Base-by-base conservation (phyloP, 1,284 basidiomycete species). In the Cutaneotrichosporon cutaneum region DNA sequence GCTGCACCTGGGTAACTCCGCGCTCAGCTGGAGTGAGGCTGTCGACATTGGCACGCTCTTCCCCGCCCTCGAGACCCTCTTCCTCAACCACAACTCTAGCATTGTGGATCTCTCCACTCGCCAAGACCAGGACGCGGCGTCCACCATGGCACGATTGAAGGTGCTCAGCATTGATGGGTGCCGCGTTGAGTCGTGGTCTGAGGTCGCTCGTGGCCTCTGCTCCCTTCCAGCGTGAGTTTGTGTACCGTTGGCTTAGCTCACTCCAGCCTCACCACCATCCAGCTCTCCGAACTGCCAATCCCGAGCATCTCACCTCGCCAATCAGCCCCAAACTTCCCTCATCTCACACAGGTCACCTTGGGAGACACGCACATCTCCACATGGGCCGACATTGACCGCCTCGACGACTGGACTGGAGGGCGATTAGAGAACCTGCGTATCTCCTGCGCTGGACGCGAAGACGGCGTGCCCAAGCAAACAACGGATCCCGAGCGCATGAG, bases 141-240 rank as follows among this genome's bases (percentile, higher is more conserved):
- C n/a, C 2, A 56, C 63, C 18, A 32, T 68, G 33, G 56, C 62
- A 14, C 68, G 80, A 21, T 74, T 92, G 39, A 76, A 82, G 55
- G 81, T 81, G 27, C 77, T 96, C 62, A 93, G 92, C 73, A 80
- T 96, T 33, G 90, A 91, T 69, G 84, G 82, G 50, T 95, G 95
- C 80, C 62, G 77, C 11, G 82, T 91, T 33, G 70, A 71, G 2
- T 80, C 85, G 63, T 94, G 90, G 90, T 66, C 70, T 30, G 79
- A 84, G 54, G 76, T 86, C 1, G 83, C 81, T 59, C 59, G 74
- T 24, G 82, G 84, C 6, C 71, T 91, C 27, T 67, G 67, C 21
- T 65, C 74, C 21, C 84, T 89, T 58, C 73, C 83, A 18, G 77
- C 69, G 88, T 89, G 78, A 66, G 83, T 80, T 48, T n/a, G 10